Evolutionary conservation across 2,329 filamentous ascomycete genomes (phyloP), one percentile per base, ranked within the genome.

Genomic region (Samsoniella hepiali): DNA sequence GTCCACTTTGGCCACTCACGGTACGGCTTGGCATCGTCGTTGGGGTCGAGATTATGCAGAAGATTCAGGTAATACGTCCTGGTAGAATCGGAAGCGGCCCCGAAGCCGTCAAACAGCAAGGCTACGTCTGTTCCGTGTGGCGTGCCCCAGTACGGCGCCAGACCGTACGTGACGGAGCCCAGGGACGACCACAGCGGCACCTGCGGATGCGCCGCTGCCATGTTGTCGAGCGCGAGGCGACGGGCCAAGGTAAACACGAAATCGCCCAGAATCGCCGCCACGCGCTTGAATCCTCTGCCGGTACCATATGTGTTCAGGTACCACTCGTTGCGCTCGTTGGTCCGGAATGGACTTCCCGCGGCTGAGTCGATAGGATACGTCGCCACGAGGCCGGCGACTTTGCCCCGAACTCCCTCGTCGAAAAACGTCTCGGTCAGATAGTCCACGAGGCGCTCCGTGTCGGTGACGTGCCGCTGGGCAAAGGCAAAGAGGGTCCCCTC

Each of bases 171-270:
- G 75, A 93, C 93, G 0, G 86, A 88, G 0, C 88, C 77, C 1
- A 95, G 82, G 75, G 93, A 95, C 0, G 88, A 91, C 89, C 90
- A 95, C 1, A 80, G 77, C 0, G 86, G 85, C 0, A 92, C 84
- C n/a, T 69, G 47, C 0, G 87, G 86, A 66, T 86, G 81, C 17
- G 78, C 75, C 1, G 75, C 61, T 0, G 72, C 69, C 1, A 84
- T 73, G 0, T 70, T 64, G 13, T 80, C 71, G 31, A 95, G 82
- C 72, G 90, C 88, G 6, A 82, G 65, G 17, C 91, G 86, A 1
- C 91, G 85, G 0, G 86, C 84, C 0, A 94, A 80, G 0, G 88
- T 93, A 75, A 95, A 94, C 2, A 85, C 84, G 0, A 92, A 69
- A 70, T 95, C 91, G 15, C 91, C 91, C 0, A 93, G 77, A 31